A percentile compares a stretch with the other conserved stretches of the same genome.
Evolutionary conservation across 2,329 filamentous ascomycete species (phyloP).

Genomic region (Tolypocladium tropicale): DNA sequence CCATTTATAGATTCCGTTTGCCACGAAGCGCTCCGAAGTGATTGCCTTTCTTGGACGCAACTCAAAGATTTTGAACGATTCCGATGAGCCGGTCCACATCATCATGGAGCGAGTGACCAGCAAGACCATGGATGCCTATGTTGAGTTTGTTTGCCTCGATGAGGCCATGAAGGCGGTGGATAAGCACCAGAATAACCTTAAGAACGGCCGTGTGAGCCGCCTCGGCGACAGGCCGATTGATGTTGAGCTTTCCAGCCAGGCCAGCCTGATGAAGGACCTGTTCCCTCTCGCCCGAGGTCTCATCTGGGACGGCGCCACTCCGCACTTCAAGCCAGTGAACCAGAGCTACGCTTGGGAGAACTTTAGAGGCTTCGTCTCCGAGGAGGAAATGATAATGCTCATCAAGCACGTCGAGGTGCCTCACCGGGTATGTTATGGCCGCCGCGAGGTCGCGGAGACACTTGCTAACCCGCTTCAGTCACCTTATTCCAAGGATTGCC

Average conservation of each 20-base stretch:
- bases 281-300: constrained; percentile 50
- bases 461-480: constrained; percentile 29
- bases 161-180: constrained; percentile 45
- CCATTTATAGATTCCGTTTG: constrained; percentile 43
- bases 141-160: constrained; percentile 42
- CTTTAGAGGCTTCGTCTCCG: constrained; percentile 50
- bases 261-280: constrained; percentile 47
- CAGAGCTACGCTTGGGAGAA: constrained; percentile 33
- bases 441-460: background rate
- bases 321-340: constrained; percentile 25
- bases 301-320: constrained; percentile 39
- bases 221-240: constrained; percentile 49
- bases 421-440: constrained; percentile 35
- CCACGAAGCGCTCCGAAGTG: constrained; percentile 41
- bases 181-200: constrained; percentile 29
- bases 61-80: constrained; percentile 42
- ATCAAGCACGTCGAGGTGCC: constrained; percentile 53
- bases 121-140: constrained; percentile 52
- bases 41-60: constrained; percentile 50
- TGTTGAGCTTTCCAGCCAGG: constrained; percentile 45
- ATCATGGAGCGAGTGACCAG: constrained; percentile 54
- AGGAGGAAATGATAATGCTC: constrained; percentile 54
- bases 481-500: constrained; percentile 48
- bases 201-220: constrained; percentile 31
- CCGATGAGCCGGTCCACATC: constrained; percentile 48